A percentile compares a stretch with the other conserved stretches of the same genome.
These are phyloP conservation scores for Alternaria metachromatica DNA, from an alignment of 2,329 filamentous ascomycete species.

Conservation along the genomic window DNA sequence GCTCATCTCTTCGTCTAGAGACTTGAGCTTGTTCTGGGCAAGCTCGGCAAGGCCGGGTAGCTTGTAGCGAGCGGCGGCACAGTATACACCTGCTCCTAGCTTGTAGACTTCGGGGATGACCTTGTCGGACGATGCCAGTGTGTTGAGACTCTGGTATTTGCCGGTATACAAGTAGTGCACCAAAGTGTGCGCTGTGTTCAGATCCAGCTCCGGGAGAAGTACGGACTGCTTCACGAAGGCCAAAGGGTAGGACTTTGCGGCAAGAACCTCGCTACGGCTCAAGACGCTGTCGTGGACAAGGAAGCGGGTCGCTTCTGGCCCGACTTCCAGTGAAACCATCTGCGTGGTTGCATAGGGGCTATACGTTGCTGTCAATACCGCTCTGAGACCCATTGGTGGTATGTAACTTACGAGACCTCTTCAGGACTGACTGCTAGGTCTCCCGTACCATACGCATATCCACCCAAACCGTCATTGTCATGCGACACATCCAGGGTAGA, in stretches of 20 bases:
- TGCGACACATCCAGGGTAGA: background rate
- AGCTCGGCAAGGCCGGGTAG: conserved; percentile 33
- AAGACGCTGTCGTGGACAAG: conserved; percentile 34
- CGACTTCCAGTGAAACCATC: conserved; percentile 29
- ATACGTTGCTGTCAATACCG: background rate
- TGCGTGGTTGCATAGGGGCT: conserved; percentile 30
- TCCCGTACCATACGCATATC: background rate
- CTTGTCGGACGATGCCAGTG: background rate
- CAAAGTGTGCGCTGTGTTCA: conserved; percentile 30
- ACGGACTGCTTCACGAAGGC: conserved; percentile 24
- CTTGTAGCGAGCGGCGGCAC: conserved; percentile 34
- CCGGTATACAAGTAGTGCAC: conserved; percentile 36
- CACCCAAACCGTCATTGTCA: background rate
- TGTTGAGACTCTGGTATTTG: conserved; percentile 24
- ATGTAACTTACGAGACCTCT: conserved; percentile 1
- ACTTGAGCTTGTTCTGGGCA: conserved; percentile 29
- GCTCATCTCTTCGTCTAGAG: conserved; percentile 21
- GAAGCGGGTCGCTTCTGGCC: conserved; percentile 26
- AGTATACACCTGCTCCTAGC: conserved; percentile 33
- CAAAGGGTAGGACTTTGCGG: conserved; percentile 13
- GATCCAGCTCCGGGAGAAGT: conserved; percentile 31
- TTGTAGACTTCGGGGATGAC: conserved; percentile 20
- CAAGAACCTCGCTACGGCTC: conserved; percentile 27
- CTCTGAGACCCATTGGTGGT: background rate
- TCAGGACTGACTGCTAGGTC: background rate